Evolutionary conservation across 2,329 filamentous ascomycete species (phyloP).

Genomic region (Trichothecium sympodiale): DNA sequence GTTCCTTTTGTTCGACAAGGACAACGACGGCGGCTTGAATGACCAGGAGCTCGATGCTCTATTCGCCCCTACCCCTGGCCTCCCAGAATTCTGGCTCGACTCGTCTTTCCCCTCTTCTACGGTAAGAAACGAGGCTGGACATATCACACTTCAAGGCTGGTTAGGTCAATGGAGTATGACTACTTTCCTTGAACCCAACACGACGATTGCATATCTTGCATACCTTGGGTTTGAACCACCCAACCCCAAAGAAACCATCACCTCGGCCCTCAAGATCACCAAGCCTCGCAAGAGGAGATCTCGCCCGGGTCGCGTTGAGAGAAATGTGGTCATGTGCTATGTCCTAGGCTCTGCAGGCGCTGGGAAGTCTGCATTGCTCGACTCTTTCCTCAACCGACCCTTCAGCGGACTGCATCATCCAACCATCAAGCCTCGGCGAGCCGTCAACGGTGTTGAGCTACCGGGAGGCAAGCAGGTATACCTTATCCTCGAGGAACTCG

Average conservation of each 20-base stretch:
- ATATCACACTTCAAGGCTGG: slow-evolving; percentile 96
- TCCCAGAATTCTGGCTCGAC: slow-evolving; percentile 79
- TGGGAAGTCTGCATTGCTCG: slow-evolving; percentile 84
- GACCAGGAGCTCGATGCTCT: slow-evolving; percentile 73
- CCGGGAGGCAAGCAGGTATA: slow-evolving; percentile 96
- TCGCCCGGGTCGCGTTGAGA: slow-evolving; percentile 74
- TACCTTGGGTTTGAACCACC: slow-evolving; percentile 88
- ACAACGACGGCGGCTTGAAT: slow-evolving; percentile 91
- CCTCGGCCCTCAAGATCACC: slow-evolving; percentile 81
- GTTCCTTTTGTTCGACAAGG: slow-evolving; percentile 90
- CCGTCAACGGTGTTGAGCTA: slow-evolving; percentile 92
- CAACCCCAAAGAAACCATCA: slow-evolving; percentile 64
- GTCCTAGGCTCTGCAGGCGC: slow-evolving; percentile 75
- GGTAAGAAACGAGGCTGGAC: slow-evolving; percentile 85
- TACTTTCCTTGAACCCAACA: slow-evolving; percentile 90
- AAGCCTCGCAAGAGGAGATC: slow-evolving; percentile 79
- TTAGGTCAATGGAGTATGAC: slow-evolving; percentile 99
- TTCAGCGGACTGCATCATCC: slow-evolving; percentile 79
- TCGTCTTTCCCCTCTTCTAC: slow-evolving; percentile 87
- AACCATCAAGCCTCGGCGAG: slow-evolving; percentile 87
- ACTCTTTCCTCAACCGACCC: slow-evolving; percentile 81
- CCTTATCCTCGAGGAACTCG: slow-evolving; percentile 87
- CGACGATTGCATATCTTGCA: slow-evolving; percentile 88
- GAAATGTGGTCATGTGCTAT: slow-evolving; percentile 91
- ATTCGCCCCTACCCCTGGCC: slow-evolving; percentile 85